Percentiles rank a stretch among this genome's conserved stretches.
Evolutionary conservation across 345 rosid genomes (phyloP).

Genomic region (Sapria himalayana): DNA sequence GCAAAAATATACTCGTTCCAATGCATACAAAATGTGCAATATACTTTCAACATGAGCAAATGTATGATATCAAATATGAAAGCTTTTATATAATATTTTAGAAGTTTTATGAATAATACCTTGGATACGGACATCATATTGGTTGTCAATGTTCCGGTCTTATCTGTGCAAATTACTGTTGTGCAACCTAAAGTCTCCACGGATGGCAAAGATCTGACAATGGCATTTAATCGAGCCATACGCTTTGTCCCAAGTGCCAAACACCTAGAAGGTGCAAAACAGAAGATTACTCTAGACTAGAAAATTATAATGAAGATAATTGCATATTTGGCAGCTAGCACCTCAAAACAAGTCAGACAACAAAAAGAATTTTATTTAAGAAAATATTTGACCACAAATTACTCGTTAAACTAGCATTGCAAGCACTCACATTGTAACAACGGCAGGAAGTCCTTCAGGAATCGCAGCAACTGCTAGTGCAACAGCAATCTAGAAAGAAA

Average conservation of each 20-base stretch:
- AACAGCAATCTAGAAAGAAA: conserved; percentile 74
- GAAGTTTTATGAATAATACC: conserved; percentile 26
- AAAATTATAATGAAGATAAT: conserved; percentile 8
- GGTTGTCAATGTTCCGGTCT: conserved; percentile 95
- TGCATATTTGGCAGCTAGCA: neutral
- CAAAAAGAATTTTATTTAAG: too few species aligned
- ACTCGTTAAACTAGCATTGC: conserved; percentile 6
- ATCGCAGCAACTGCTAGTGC: conserved; percentile 99
- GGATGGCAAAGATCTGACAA: conserved; percentile 93
- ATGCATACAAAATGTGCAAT: too few species aligned
- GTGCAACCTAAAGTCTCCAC: conserved; percentile 98
- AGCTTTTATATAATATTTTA: neutral
- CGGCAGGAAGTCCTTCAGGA: conserved; percentile 99
- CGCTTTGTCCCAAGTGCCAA: conserved; percentile 98
- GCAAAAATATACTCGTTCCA: too few species aligned
- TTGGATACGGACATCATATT: conserved; percentile 97
- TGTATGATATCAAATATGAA: too few species aligned
- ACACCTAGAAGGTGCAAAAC: conserved; percentile 28
- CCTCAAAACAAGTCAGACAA: neutral
- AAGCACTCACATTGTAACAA: conserved; percentile 85
- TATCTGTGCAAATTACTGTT: conserved; percentile 95
- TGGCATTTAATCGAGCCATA: conserved; percentile 97
- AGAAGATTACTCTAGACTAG: neutral
- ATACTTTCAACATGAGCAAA: too few species aligned
- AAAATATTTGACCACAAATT: too few species aligned